Evolutionary conservation across 1,284 basidiomycete genomes (phyloP), one percentile per base, ranked within the genome.

Genomic region (Bjerkandera adusta): DNA sequence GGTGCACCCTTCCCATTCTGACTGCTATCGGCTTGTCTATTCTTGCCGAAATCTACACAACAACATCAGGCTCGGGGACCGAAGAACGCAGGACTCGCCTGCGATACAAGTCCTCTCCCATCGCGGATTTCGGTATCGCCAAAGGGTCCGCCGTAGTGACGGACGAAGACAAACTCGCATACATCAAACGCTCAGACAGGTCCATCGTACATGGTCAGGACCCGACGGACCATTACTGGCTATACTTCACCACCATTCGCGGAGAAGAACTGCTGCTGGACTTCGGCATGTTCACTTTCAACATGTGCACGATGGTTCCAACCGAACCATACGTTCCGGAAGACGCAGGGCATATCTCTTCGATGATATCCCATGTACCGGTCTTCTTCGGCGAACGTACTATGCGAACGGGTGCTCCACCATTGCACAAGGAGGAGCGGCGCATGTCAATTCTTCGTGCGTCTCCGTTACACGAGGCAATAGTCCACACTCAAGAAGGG

Each of bases 171-270:
- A 58, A 53, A 36, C 57, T 75, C 8, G 65, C 61, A 0, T 75
- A 70, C 53, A 56, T 58, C 25, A 50, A 60, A 30, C 38, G 58
- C 10, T 45, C 53, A 2, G 56, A 59, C 10, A 41, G 55, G 1
- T 54, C 47, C 3, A 57, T 68, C 34, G 40, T 51, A 20, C 57
- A 56, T 41, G 67, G 68, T 2, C 68, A 72, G 38, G 66, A 73
- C 52, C 71, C 72, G 0, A 48, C 68, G 20, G 65, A 72, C 13
- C 72, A 75, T 50, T 72, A 70, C 53, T 74, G 71, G 70, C 58
- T 75, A 5, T 76, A 73, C 52, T 75, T 75, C 61, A 69, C 57
- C 4, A 74, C 71, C 3, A 41, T 68, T 11, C 51, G 59, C 1
- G 72, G 71, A 3, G 65, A 75, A 43, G 66, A 71, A 15, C 48